These are phyloP conservation scores for Eutypella sp. DNA, from an alignment of 2,329 filamentous ascomycete genomes.

Conservation along the genomic window DNA sequence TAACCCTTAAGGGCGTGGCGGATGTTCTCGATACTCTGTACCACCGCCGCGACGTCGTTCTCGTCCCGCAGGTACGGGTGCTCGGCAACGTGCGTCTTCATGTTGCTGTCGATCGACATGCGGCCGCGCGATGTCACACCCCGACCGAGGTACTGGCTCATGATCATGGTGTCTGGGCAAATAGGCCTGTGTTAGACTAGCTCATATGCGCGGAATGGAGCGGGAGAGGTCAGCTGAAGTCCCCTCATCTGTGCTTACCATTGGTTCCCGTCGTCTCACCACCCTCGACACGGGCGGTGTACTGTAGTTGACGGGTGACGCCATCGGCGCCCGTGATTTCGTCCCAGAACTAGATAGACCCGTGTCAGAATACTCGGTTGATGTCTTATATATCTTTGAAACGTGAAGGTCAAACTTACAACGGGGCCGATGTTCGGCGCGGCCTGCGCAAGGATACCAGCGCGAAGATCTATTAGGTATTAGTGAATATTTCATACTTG, in stretches of 20 bases:
- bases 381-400: background rate
- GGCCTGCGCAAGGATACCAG: slow-evolving; percentile 58
- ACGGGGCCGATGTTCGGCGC: slow-evolving; percentile 61
- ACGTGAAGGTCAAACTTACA: slow-evolving; percentile 22
- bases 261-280: slow-evolving; percentile 30
- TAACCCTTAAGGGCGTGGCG: slow-evolving; percentile 48
- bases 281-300: slow-evolving; percentile 60
- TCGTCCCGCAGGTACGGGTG: slow-evolving; percentile 55
- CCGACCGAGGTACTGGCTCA: slow-evolving; percentile 59
- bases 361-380: slow-evolving; percentile 4
- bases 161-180: slow-evolving; percentile 39
- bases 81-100: slow-evolving; percentile 54
- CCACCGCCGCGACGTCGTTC: slow-evolving; percentile 56
- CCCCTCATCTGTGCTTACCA: slow-evolving; percentile 16
- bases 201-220: background rate
- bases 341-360: slow-evolving; percentile 44
- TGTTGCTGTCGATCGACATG: slow-evolving; percentile 53
- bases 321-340: slow-evolving; percentile 53
- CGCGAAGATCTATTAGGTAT: slow-evolving; percentile 21
- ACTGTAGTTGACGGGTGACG: slow-evolving; percentile 58
- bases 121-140: slow-evolving; percentile 57
- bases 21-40: slow-evolving; percentile 56
- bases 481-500: slow-evolving; percentile 2
- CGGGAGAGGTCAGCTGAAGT: no score
- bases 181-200: background rate